These are phyloP conservation scores for Vitis hybrid DNA, from an alignment of 177 flowering plant genomes.

Conservation along the genomic window DNA sequence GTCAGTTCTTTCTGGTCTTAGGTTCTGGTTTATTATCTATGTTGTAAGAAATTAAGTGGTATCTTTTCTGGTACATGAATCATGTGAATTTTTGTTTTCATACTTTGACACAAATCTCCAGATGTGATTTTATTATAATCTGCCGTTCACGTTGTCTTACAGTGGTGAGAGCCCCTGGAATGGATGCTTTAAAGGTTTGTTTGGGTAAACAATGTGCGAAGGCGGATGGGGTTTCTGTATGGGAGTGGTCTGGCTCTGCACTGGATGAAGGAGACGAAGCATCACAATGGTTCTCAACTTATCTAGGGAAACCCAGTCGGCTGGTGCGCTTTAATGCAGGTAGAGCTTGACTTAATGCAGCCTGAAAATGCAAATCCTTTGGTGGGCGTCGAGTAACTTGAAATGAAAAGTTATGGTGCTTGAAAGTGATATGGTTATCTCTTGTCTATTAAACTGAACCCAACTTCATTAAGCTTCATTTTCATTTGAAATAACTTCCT, in stretches of 20 bases:
- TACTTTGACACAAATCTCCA: not conserved
- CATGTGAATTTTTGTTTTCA: too few species aligned
- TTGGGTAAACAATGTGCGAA: constrained; percentile 36
- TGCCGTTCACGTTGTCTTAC: constrained; percentile 7
- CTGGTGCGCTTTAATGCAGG: constrained; percentile 85
- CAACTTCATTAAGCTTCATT: not conserved
- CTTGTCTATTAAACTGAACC: not conserved
- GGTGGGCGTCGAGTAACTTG: not conserved
- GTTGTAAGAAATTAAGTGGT: too few species aligned
- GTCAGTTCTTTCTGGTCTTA: too few species aligned
- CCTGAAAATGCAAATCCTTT: not conserved
- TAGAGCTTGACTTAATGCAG: constrained; percentile 13
- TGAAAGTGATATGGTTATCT: not conserved
- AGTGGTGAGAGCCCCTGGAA: constrained; percentile 83
- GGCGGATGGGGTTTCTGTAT: constrained; percentile 66
- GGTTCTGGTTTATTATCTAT: too few species aligned
- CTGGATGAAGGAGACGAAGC: constrained; percentile 84
- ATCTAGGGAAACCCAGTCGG: constrained; percentile 74
- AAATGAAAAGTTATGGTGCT: not conserved
- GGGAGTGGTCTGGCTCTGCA: constrained; percentile 97
- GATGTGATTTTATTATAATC: not conserved
- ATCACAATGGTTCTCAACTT: constrained; percentile 75
- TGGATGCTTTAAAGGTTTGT: constrained; percentile 64
- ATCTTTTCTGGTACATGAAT: too few species aligned
- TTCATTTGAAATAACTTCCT: not conserved